Base-by-base conservation (phyloP, 1,139 yeast genomes). In the Chernovozyma sophiae-reginae region DNA sequence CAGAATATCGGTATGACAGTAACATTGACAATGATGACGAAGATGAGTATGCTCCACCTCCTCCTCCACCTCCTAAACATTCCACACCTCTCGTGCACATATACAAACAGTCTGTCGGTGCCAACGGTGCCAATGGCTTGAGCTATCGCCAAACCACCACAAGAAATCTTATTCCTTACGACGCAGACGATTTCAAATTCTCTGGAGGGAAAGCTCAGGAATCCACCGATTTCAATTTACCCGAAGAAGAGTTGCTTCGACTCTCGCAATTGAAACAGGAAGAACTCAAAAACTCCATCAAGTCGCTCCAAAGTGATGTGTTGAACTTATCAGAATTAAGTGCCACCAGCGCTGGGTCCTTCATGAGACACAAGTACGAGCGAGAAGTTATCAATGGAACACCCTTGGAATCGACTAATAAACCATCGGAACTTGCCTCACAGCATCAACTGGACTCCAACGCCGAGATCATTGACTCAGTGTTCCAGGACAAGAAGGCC, bases 321-420 rank as follows among this genome's bases (percentile, higher is more conserved):
- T 62, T 71, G 45, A 71, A 70, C 43, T 53, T 70, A 42, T 73
- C 79, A 31, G 92, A 85, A 53, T 74, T 85, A 41, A 83, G 94
- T 62, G 95, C 95, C 4, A 86, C 95, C 0, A 83, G 94, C 49
- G 96, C 96, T 2, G 95, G 95, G 0, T 85, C 95, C 11, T 79
- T 80, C 43, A 77, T 80, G 37, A 74, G 95, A 50, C 92, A 86
- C 53, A 80, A 77, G 50, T 68, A 64, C 53, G 79, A 79, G 42
- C 67, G 66, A 46, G 68, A 62, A 36, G 43, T 57, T 6, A 10
- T 20, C 8, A 6, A 20, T 7, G 8, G 6, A 10, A 6, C 6
- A 20, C 23, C 6, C 6, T 6, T 10, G 23, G 10, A 7, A 10
- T 20, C 23, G 6, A 10, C 6, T 7, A 7, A 6, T 6, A 20